Conservation (phyloP, 352 stramenopile genomes). For the Pythium chondricola region DNA sequence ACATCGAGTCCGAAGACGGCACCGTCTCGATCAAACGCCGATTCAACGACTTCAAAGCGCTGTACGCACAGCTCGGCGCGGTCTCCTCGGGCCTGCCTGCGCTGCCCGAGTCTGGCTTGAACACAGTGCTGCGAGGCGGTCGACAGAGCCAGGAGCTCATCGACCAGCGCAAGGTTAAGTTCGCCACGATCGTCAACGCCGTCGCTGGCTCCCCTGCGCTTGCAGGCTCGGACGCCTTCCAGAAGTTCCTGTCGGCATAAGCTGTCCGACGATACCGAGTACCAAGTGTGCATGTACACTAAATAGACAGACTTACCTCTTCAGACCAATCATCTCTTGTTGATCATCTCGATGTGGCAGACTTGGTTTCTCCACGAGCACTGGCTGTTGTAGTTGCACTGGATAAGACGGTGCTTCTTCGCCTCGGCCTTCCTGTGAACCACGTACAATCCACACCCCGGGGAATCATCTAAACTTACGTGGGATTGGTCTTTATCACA, state of each 20-base stretch:
- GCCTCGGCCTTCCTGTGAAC: too few species aligned
- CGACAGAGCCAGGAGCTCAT: constrained; percentile 59
- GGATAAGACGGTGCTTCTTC: too few species aligned
- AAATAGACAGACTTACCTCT: too few species aligned
- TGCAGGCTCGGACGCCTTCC: constrained; percentile 40
- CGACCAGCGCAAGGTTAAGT: constrained; percentile 51
- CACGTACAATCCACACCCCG: too few species aligned
- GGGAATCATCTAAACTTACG: too few species aligned
- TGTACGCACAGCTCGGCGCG: constrained; percentile 37
- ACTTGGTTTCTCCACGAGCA: too few species aligned
- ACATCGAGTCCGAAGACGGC: constrained; percentile 34
- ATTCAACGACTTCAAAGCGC: constrained; percentile 78
- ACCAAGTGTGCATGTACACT: too few species aligned
- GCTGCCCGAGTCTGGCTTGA: constrained; percentile 41
- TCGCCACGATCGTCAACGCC: constrained; percentile 60
- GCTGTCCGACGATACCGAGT: too few species aligned
- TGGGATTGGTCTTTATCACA: too few species aligned
- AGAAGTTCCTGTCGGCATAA: constrained; percentile 35
- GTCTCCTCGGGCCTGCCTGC: constrained; percentile 28
- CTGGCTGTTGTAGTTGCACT: too few species aligned
- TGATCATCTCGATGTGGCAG: too few species aligned
- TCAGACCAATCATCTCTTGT: too few species aligned
- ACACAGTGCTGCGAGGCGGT: constrained; percentile 37
- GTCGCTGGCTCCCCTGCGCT: constrained; percentile 47
- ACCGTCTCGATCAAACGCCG: constrained; percentile 50